Conservation (phyloP, 495 filamentous ascomycete species). For the Parmelia sp. region DNA sequence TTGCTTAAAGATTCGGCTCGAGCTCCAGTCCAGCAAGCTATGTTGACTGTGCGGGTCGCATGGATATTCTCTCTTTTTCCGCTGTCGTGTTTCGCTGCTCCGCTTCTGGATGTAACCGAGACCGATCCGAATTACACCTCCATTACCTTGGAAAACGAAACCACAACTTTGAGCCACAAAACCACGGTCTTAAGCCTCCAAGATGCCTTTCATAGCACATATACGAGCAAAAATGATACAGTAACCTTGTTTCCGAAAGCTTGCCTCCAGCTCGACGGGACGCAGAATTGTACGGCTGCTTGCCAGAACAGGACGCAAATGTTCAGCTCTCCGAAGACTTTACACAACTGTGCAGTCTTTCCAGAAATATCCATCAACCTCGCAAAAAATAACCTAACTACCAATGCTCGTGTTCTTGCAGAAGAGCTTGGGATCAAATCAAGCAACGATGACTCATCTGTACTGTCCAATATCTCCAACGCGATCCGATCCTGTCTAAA, state of each 20-base stretch:
- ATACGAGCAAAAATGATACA: background rate
- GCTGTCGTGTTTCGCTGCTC: background rate
- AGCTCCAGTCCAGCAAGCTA: background rate
- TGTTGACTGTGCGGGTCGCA: background rate
- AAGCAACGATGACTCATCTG: background rate
- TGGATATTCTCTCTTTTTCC: background rate
- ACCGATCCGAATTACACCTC: background rate
- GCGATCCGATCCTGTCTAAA: background rate
- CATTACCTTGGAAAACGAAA: background rate
- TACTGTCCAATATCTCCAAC: background rate
- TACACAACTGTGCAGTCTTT: background rate
- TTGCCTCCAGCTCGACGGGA: background rate
- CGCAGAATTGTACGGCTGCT: background rate
- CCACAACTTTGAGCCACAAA: background rate
- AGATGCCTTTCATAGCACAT: background rate
- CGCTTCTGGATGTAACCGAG: background rate
- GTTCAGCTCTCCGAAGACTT: background rate
- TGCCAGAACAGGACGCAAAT: background rate
- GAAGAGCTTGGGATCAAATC: background rate
- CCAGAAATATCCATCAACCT: background rate
- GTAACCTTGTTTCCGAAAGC: background rate
- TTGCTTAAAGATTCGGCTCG: background rate
- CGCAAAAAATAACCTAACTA: background rate
- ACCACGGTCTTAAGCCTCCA: too few species aligned
- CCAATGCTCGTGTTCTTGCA: background rate